phyloP scores from a whole-genome alignment of 2,329 filamentous ascomycete species.

The Whalleya microplaca region DNA sequence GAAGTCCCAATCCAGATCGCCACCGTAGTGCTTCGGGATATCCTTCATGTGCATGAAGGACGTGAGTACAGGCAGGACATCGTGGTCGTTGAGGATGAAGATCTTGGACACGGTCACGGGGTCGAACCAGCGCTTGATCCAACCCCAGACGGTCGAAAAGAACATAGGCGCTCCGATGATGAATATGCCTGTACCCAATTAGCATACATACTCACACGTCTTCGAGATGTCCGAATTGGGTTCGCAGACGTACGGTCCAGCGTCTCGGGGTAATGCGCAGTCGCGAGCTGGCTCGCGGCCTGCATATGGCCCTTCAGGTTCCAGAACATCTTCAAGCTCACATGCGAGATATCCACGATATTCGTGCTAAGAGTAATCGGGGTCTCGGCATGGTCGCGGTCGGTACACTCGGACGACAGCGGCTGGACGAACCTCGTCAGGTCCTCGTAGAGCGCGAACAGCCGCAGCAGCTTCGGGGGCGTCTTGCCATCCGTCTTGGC shows the following conservation, averaged over 20 bases:
- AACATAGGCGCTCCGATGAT: slow-evolving; percentile 89
- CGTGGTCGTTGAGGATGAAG: slow-evolving; percentile 77
- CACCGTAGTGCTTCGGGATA: slow-evolving; percentile 89
- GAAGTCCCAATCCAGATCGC: slow-evolving; percentile 80
- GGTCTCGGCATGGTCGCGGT: slow-evolving; percentile 74
- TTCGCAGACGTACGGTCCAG: slow-evolving; percentile 67
- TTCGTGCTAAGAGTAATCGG: slow-evolving; percentile 92
- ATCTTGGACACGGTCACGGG: slow-evolving; percentile 95
- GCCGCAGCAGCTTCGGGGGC: slow-evolving; percentile 75
- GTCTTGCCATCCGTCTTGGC: slow-evolving; percentile 69
- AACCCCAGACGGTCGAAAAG: slow-evolving; percentile 92
- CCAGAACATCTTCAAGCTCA: slow-evolving; percentile 94
- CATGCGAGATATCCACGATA: slow-evolving; percentile 88
- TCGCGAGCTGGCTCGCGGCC: slow-evolving; percentile 83
- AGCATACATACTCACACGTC: slow-evolving; percentile 2
- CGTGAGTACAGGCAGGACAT: slow-evolving; percentile 77
- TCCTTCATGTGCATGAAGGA: slow-evolving; percentile 80
- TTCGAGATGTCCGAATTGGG: not conserved
- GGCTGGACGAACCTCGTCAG: slow-evolving; percentile 86
- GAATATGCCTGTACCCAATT: slow-evolving; percentile 45
- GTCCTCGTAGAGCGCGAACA: slow-evolving; percentile 94
- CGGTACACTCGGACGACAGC: slow-evolving; percentile 74
- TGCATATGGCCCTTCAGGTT: slow-evolving; percentile 94
- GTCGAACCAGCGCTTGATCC: slow-evolving; percentile 95
- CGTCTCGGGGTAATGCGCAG: slow-evolving; percentile 93